A percentile compares a stretch with the other conserved stretches of the same genome.
Conservation (phyloP, 2,329 filamentous ascomycete species). For the Didymella segeticola region DNA sequence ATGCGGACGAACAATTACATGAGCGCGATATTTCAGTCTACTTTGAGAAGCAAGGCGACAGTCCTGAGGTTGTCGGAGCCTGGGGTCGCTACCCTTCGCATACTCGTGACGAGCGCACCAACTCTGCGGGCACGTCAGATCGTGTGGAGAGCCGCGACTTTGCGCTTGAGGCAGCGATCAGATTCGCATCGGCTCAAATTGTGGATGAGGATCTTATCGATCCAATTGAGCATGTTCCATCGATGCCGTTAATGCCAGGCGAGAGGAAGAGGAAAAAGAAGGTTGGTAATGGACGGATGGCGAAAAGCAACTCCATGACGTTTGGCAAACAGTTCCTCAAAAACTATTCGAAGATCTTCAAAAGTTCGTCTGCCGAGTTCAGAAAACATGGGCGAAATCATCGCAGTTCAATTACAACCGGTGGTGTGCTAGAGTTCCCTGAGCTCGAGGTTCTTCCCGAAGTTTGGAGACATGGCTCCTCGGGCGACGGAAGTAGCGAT, state of each 20-base stretch:
- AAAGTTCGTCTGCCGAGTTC: slow-evolving; percentile 48
- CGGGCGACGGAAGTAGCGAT: slow-evolving; percentile 12
- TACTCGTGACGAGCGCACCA: slow-evolving; percentile 50
- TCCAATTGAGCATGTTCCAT: slow-evolving; percentile 29
- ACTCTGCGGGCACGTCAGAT: slow-evolving; percentile 50
- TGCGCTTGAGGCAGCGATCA: slow-evolving; percentile 44
- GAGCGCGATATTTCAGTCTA: slow-evolving; percentile 22
- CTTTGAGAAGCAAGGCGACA: slow-evolving; percentile 40
- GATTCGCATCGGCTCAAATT: slow-evolving; percentile 27
- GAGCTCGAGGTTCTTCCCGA: slow-evolving; percentile 56
- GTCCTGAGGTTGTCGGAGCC: slow-evolving; percentile 39
- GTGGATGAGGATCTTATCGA: slow-evolving; percentile 35
- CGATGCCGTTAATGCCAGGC: slow-evolving; percentile 27
- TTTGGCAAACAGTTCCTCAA: slow-evolving; percentile 51
- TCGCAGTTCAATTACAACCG: slow-evolving; percentile 51
- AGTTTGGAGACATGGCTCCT: slow-evolving; percentile 33
- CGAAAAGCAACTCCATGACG: slow-evolving; percentile 61
- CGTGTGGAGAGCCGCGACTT: slow-evolving; percentile 53
- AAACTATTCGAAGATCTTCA: slow-evolving; percentile 55
- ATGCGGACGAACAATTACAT: slow-evolving; percentile 9
- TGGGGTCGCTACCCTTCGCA: slow-evolving; percentile 58
- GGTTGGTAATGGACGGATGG: slow-evolving; percentile 68
- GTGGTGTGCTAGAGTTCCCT: slow-evolving; percentile 54
- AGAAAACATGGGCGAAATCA: slow-evolving; percentile 52
- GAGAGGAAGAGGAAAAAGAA: slow-evolving; percentile 60